Evolutionary conservation across 139 green algal species (phyloP).

Genomic region (Closterium sp.): DNA sequence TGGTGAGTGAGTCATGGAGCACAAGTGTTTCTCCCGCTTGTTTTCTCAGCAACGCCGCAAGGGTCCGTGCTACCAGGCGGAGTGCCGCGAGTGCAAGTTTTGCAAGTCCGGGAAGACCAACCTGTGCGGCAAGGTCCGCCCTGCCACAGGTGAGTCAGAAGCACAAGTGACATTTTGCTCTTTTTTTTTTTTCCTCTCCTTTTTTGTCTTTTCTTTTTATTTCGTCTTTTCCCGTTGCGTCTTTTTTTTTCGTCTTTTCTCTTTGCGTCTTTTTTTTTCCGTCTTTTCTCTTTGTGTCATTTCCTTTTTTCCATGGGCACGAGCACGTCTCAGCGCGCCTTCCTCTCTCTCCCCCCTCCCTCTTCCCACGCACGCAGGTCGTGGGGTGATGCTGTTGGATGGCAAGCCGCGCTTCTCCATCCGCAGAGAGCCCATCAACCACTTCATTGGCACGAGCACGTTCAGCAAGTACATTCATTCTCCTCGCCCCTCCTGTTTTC

Average conservation of each 20-base stretch:
- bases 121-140: constrained; percentile 70
- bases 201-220: no score
- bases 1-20: no score
- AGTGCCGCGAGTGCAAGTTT: constrained; percentile 84
- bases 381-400: constrained; percentile 89
- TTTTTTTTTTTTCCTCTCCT: no score
- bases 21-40: no score
- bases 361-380: constrained; percentile 54
- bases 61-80: constrained; percentile 41
- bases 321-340: constrained; percentile 17
- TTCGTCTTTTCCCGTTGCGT: no score
- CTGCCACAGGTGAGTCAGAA: background rate
- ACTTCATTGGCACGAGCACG: constrained; percentile 99
- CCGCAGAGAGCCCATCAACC: constrained; percentile 85
- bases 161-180: no score
- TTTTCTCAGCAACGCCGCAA: no score
- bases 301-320: no score
- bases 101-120: constrained; percentile 89
- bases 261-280: constrained; percentile 16
- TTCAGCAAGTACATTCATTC: constrained; percentile 96
- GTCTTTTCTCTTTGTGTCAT: no score
- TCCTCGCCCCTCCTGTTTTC: constrained; percentile 59
- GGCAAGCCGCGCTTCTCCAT: constrained; percentile 77
- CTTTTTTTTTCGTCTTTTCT: no score
- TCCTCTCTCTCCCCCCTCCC: constrained; percentile 70